Evolutionary conservation across 2,329 filamentous ascomycete species (phyloP).

Genomic region (Didymella sp.): DNA sequence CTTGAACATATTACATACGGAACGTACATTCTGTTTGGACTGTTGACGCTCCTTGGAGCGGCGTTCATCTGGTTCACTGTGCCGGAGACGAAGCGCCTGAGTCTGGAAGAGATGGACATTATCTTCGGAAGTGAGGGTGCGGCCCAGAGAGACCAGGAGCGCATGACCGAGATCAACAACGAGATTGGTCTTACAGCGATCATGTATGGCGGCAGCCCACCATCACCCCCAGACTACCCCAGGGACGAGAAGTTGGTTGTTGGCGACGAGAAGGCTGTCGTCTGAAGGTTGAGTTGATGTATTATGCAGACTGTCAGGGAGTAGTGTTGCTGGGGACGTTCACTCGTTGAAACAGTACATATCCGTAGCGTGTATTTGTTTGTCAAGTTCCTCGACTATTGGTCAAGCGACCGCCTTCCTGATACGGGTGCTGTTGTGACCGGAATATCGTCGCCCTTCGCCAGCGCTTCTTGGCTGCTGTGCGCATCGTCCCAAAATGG

Average conservation of each 20-base stretch:
- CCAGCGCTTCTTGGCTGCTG: background rate
- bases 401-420: background rate
- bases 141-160: conserved; percentile 70
- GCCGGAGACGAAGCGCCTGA: conserved; percentile 62
- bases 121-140: conserved; percentile 71
- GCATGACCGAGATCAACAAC: conserved; percentile 74
- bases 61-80: conserved; percentile 60
- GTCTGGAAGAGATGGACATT: conserved; percentile 67
- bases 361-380: background rate
- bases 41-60: conserved; percentile 68
- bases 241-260: conserved; percentile 19
- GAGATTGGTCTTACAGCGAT: conserved; percentile 68
- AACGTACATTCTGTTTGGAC: conserved; percentile 74
- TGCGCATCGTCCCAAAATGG: background rate
- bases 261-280: conserved; percentile 25
- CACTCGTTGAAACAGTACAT: conserved; percentile 6
- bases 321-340: conserved; percentile 9
- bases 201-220: conserved; percentile 12
- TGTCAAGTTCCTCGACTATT: background rate
- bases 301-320: background rate
- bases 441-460: background rate
- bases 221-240: background rate
- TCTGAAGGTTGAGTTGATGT: background rate
- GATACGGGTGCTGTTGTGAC: background rate
- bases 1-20: conserved; percentile 69